Evolutionary conservation across 345 rosid species (phyloP).

Genomic region (Diplotaxis tenuifolia): DNA sequence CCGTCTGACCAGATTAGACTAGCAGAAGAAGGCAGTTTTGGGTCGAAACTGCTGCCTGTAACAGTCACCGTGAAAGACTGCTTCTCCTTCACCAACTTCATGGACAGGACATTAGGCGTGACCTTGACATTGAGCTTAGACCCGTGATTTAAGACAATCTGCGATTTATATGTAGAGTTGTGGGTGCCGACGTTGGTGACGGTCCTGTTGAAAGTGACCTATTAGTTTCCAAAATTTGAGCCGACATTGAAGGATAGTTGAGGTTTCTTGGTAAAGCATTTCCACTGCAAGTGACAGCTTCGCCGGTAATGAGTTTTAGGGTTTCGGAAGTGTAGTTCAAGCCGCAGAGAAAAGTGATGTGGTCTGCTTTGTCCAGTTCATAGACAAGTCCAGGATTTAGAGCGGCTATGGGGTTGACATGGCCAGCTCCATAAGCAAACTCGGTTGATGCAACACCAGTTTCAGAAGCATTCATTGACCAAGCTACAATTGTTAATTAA

Average conservation of each 20-base stretch:
- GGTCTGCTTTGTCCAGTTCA: slow-evolving; percentile 32
- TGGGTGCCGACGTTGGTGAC: slow-evolving; percentile 53
- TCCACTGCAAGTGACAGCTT: slow-evolving; percentile 34
- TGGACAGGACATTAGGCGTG: neutral
- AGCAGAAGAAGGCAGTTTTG: slow-evolving; percentile 5
- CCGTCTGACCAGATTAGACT: neutral
- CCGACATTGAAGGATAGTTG: slow-evolving; percentile 55
- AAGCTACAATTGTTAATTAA: slow-evolving; percentile 32
- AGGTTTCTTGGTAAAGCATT: slow-evolving; percentile 35
- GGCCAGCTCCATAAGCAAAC: slow-evolving; percentile 59
- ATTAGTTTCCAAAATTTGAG: neutral
- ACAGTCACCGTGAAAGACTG: slow-evolving; percentile 14
- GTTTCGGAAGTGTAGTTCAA: slow-evolving; percentile 18
- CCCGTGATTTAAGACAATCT: neutral
- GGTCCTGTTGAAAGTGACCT: slow-evolving; percentile 41
- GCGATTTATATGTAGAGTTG: slow-evolving; percentile 45
- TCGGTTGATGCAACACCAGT: slow-evolving; percentile 21
- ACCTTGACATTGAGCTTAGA: slow-evolving; percentile 7
- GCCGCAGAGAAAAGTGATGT: slow-evolving; percentile 46
- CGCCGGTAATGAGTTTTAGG: slow-evolving; percentile 33
- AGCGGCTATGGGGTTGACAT: slow-evolving; percentile 49
- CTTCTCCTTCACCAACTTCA: neutral
- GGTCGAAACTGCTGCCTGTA: neutral
- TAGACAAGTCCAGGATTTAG: slow-evolving; percentile 44
- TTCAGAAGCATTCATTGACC: slow-evolving; percentile 36